A percentile compares a stretch with the other conserved stretches of the same genome.
Conservation (phyloP, 768 basidiomycete genomes). For the Boletus subcaerulescens region DNA sequence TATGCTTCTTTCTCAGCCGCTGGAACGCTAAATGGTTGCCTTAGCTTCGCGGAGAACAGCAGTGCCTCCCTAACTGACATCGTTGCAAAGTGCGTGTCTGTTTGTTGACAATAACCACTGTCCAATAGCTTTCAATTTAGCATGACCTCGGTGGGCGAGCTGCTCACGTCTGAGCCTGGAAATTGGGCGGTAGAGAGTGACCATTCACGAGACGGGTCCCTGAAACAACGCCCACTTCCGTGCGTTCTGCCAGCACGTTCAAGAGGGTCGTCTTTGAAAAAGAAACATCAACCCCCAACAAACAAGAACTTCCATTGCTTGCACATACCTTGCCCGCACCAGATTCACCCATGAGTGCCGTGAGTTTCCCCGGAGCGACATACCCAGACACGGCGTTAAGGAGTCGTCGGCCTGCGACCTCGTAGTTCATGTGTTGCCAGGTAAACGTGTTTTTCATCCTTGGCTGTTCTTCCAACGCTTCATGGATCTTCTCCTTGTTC, state of each 20-base stretch:
- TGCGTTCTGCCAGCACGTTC: slow-evolving; percentile 45
- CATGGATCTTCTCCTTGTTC: slow-evolving; percentile 20
- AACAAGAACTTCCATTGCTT: neutral
- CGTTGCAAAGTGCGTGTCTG: slow-evolving; percentile 73
- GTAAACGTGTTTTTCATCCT: slow-evolving; percentile 64
- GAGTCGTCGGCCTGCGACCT: slow-evolving; percentile 54
- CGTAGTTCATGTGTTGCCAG: slow-evolving; percentile 72
- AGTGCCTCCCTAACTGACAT: slow-evolving; percentile 80
- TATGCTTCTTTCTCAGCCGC: slow-evolving; percentile 75
- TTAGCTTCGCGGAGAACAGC: slow-evolving; percentile 72
- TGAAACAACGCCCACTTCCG: slow-evolving; percentile 35
- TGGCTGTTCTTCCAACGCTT: slow-evolving; percentile 35
- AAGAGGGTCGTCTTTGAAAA: slow-evolving; percentile 43
- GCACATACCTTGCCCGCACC: slow-evolving; percentile 44
- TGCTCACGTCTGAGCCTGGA: slow-evolving; percentile 52
- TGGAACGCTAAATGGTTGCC: slow-evolving; percentile 68
- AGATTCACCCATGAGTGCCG: slow-evolving; percentile 71
- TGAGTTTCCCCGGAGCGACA: slow-evolving; percentile 77
- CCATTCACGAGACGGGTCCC: slow-evolving; percentile 48
- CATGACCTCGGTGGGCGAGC: neutral
- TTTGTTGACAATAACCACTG: slow-evolving; percentile 85
- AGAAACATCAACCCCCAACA: neutral
- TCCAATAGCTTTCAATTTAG: neutral
- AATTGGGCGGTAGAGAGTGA: slow-evolving; percentile 42
- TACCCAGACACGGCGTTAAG: slow-evolving; percentile 76